Evolutionary conservation across 1,284 basidiomycete species (phyloP), one percentile per base, ranked within the genome.

Genomic region (Coniferiporia weirii): DNA sequence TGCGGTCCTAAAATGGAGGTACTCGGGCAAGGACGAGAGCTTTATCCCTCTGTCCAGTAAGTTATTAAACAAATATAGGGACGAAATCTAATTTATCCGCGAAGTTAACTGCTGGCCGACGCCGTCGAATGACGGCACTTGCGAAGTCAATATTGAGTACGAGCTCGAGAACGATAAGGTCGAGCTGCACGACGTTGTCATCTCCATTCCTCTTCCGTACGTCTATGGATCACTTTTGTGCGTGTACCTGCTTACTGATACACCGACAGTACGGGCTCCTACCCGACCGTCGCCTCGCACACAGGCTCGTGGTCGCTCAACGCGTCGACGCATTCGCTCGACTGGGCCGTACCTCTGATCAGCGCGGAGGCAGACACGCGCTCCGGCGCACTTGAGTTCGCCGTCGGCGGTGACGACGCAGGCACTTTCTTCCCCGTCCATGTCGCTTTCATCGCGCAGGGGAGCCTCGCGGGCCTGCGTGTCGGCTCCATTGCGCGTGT

Each of bases 61-160:
- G 91, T 77, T 35, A 10, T 45, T 36, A 49, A 49, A 52, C 44
- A 46, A 50, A 19, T 22, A 51, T 32, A 7, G 22, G 20, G 35
- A 51, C 44, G 35, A 20, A 36, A 35, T 34, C 35, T 58, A 47
- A 52, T 20, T n/a, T 19, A 46, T 40, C 20, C 32, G 54, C 43
- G 50, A 48, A 92, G 94, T 98, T 72, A 98, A 94, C 68, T 95
- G 92, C 73, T 98, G 96, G 96, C 95, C 95, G 4, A 90, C 93
- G 34, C 88, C 91, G 1, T 88, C 90, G 52, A 94, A 93, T 66
- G 88, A 94, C 66, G 93, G 93, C 27, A 88, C 87, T 1, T 92
- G 88, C 66, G 94, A 97, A 65, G 93, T 98, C 59, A 96, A 91
- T 71, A 92, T 98, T 67, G 96, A 98, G 73, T 99, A 97, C 72